These are phyloP conservation scores for Puccinia polysora DNA, from an alignment of 1,284 basidiomycete genomes.

Conservation along the genomic window DNA sequence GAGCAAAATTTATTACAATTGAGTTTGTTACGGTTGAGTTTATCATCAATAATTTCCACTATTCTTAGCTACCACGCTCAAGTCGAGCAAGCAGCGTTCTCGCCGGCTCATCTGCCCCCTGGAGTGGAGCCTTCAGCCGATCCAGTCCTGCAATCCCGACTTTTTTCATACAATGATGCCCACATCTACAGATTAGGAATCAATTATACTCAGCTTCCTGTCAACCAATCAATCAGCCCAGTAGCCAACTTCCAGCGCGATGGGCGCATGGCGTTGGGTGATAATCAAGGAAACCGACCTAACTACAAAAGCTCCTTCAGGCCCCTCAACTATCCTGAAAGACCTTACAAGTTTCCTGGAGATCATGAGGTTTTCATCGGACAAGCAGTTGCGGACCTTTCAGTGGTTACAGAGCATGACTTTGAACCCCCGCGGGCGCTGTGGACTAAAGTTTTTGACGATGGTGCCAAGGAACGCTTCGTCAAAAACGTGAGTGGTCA, in stretches of 20 bases:
- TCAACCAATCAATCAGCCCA: slow-evolving; percentile 45
- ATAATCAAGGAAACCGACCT: slow-evolving; percentile 36
- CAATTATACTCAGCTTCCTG: slow-evolving; percentile 50
- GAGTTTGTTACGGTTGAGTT: neutral
- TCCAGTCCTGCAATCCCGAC: slow-evolving; percentile 50
- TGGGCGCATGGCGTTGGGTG: slow-evolving; percentile 35
- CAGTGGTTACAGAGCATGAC: slow-evolving; percentile 75
- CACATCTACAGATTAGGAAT: slow-evolving; percentile 50
- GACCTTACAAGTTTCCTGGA: slow-evolving; percentile 40
- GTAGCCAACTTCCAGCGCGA: slow-evolving; percentile 43
- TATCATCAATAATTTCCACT: neutral
- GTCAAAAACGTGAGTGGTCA: slow-evolving; percentile 73
- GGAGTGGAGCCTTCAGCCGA: slow-evolving; percentile 50
- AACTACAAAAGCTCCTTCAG: slow-evolving; percentile 41
- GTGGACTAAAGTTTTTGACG: slow-evolving; percentile 71
- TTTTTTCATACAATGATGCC: slow-evolving; percentile 51
- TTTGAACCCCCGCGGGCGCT: slow-evolving; percentile 83
- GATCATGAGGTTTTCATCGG: slow-evolving; percentile 72
- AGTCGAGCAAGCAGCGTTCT: slow-evolving; percentile 37
- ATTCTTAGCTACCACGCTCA: slow-evolving; percentile 36
- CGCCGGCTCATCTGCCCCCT: slow-evolving; percentile 46
- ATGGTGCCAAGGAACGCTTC: slow-evolving; percentile 65
- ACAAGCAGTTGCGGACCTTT: slow-evolving; percentile 66
- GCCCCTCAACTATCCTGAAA: slow-evolving; percentile 18
- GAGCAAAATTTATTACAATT: too few relatives aligned